A percentile compares a stretch with the other conserved stretches of the same genome.
Evolutionary conservation across 2,329 filamentous ascomycete genomes (phyloP).

Genomic region (Tolypocladium pustulatum): DNA sequence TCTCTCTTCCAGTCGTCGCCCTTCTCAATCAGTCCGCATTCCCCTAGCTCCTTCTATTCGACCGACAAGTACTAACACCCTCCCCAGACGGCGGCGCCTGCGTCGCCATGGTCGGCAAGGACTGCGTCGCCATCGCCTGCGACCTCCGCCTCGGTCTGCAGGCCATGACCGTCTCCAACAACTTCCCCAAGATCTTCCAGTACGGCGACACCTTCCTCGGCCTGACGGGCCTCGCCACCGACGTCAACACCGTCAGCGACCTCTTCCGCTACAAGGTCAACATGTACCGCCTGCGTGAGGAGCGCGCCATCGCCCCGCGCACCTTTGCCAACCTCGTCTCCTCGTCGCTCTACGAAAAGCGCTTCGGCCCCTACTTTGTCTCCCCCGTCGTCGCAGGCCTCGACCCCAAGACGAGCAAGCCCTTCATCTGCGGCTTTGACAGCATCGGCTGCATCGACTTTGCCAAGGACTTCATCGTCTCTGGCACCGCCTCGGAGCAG

Average conservation of each 20-base stretch:
- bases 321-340: slow-evolving; percentile 96
- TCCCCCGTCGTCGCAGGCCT: slow-evolving; percentile 89
- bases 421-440: slow-evolving; percentile 98
- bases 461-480: slow-evolving; percentile 98
- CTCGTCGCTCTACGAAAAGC: slow-evolving; percentile 82
- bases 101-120: slow-evolving; percentile 98
- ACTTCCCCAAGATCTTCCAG: slow-evolving; percentile 99
- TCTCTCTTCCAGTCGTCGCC: slow-evolving; percentile 58
- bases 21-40: slow-evolving; percentile 80
- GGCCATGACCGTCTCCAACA: slow-evolving; percentile 94
- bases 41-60: neutral
- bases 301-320: slow-evolving; percentile 86
- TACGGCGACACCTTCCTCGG: slow-evolving; percentile 94
- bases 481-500: slow-evolving; percentile 92
- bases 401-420: slow-evolving; percentile 85
- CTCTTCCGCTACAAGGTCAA: slow-evolving; percentile 99
- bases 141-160: slow-evolving; percentile 96
- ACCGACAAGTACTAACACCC: neutral
- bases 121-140: slow-evolving; percentile 98
- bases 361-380: slow-evolving; percentile 96
- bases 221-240: slow-evolving; percentile 90
- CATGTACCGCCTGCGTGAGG: slow-evolving; percentile 98
- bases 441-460: slow-evolving; percentile 99
- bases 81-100: slow-evolving; percentile 72
- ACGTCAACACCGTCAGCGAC: slow-evolving; percentile 88